Evolutionary conservation across 2,329 filamentous ascomycete species (phyloP), one percentile per base, ranked within the genome.

Genomic region (Alternaria postmessia): DNA sequence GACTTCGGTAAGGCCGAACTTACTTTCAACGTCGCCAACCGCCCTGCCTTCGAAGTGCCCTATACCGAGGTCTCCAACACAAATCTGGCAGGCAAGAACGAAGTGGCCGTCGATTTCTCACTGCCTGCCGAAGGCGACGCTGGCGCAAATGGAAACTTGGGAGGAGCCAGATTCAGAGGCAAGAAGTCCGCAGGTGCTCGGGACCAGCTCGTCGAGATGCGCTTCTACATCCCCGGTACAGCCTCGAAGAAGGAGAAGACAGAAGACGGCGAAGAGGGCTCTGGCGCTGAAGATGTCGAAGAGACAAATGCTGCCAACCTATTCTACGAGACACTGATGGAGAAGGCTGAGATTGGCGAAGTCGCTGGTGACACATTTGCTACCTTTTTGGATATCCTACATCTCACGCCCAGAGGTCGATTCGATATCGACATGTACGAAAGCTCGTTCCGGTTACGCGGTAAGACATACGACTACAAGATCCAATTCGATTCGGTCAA

Each of bases 381-480:
- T 66, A 97, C 94, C 38, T 99, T 99, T 85, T 84, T 96, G 76
- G 95, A 99, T 80, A 92, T 98, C 62, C 84, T 99, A 54, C 96
- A 99, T 83, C 91, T 99, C 75, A 99, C 95, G 12, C 95, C 95
- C 65, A 92, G 95, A 91, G 96, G 95, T 79, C 94, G 95, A 69
- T 99, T 99, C 85, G 95, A 98, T 79, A 97, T 99, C 82, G 95
- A 99, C 80, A 97, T 99, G 91, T 99, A 99, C 86, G 95, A 98
- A 80, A 90, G 89, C 16, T 98, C 95, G 2, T 98, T 99, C 86
- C 91, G 95, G 64, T 87, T 99, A 63, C 94, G 95, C 67, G 95
- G 95, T 74, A 99, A 99, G 83, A 99, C 95, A 24, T 99, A 99
- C 84, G 96, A 99, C 83, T 99, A 99, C 88, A 99, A 99, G 87